Evolutionary conservation across 805 yeast species (phyloP).

Genomic region (Blastobotrys robertii): DNA sequence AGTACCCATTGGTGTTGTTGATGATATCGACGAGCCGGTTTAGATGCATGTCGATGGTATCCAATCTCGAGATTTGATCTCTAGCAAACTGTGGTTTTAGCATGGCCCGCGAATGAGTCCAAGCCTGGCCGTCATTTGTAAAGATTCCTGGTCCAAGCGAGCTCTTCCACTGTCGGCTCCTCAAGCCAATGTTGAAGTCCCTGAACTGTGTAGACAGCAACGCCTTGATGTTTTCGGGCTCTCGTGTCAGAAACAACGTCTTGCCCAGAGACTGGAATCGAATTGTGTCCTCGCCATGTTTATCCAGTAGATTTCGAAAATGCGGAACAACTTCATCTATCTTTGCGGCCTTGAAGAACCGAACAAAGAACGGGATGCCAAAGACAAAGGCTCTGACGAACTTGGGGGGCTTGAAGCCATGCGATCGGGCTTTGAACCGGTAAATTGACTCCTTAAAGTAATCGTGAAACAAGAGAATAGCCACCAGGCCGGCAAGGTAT

Average conservation of each 20-base stretch:
- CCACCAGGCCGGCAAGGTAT: too few relatives aligned
- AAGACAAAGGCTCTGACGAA: too few relatives aligned
- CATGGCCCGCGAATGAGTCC: slow-evolving; percentile 30
- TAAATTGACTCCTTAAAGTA: too few relatives aligned
- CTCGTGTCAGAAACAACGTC: background rate
- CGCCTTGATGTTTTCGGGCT: background rate
- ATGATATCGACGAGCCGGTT: slow-evolving; percentile 12
- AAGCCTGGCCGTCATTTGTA: slow-evolving; percentile 26
- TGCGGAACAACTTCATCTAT: too few relatives aligned
- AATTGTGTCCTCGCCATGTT: too few relatives aligned
- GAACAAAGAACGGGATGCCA: too few relatives aligned
- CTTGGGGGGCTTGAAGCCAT: too few relatives aligned
- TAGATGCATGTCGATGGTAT: slow-evolving; percentile 20
- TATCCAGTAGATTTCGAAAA: too few relatives aligned
- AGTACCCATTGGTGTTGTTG: background rate
- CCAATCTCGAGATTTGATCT: slow-evolving; percentile 25
- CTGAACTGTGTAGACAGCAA: slow-evolving; percentile 20
- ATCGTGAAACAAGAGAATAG: too few relatives aligned
- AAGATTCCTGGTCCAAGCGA: slow-evolving; percentile 28
- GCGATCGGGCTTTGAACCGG: too few relatives aligned
- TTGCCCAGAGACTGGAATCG: background rate
- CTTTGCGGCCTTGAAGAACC: too few relatives aligned
- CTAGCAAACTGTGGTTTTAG: slow-evolving; percentile 29
- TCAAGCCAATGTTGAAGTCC: background rate
- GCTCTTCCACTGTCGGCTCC: background rate